Evolutionary conservation across 1,284 basidiomycete species (phyloP), one percentile per base, ranked within the genome.

Genomic region (Cryptococcus depauperatus): DNA sequence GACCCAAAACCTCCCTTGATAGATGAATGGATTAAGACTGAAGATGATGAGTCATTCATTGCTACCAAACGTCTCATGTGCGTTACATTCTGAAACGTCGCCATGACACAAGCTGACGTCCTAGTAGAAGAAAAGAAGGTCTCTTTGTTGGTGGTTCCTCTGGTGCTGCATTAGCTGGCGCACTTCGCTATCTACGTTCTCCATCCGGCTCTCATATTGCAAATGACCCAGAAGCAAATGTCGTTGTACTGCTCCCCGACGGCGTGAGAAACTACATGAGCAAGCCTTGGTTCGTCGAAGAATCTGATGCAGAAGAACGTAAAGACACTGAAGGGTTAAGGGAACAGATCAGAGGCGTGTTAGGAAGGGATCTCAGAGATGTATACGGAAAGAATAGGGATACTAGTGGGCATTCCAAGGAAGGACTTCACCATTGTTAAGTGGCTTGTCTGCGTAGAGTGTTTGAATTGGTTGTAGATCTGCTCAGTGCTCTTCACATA

Each of bases 221-320:
- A 0, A 70, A 79, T 47, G 81, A 82, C 13, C 74, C 78, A 43
- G 84, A 83, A 7, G 77, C 77, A 64, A 98, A 97, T 62, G 89
- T 95, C 5, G 85, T 98, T 0, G 76, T 97, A 4, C 62, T 98
- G 32, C 72, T 95, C 34, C 81, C 93, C 22, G 93, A 98, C 64
- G 87, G 89, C 3, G 82, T 96, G 47, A 79, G 92, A 50, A 97
- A 97, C 69, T 97, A 97, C 70, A 93, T 97, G 80, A 87, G 85
- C 72, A 95, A 93, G 51, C 54, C 58, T 10, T 70, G 68, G 68
- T 69, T 70, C 59, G 51, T 70, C 14, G 55, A 55, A n/a, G 48
- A 51, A 16, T 44, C 52, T 21, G 47, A 51, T 21, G 50, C 46
- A 5, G 42, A 28, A 10, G 34, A 43, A 29, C 35, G 27, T 8